phyloP scores from a whole-genome alignment of 2,329 filamentous ascomycete species.

The Aspergillus quadrilineatus region DNA sequence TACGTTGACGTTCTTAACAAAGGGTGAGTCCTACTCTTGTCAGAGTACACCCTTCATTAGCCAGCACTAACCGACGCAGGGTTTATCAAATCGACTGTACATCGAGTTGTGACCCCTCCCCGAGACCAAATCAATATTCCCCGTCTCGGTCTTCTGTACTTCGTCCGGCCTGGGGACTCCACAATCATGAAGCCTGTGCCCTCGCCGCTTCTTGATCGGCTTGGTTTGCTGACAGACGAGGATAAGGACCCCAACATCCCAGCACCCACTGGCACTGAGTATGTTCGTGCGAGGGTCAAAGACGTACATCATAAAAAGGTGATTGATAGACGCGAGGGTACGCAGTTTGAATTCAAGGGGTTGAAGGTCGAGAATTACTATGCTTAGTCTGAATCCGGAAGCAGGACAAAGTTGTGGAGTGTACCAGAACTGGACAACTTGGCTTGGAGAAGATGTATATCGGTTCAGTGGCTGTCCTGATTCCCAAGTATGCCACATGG shows the following conservation, averaged over 20 bases:
- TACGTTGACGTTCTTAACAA: slow-evolving; percentile 50
- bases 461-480: too few relatives aligned
- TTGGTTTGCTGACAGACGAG: slow-evolving; percentile 21
- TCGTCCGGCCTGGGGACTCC: slow-evolving; percentile 42
- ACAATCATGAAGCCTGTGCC: slow-evolving; percentile 31
- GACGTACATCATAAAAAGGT: slow-evolving; percentile 50
- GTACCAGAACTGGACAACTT: too few relatives aligned
- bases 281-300: slow-evolving; percentile 48
- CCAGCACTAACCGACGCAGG: not conserved
- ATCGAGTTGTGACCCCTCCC: slow-evolving; percentile 48
- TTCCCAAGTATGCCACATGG: too few relatives aligned
- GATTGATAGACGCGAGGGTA: slow-evolving; percentile 46
- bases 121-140: slow-evolving; percentile 44
- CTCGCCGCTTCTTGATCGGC: slow-evolving; percentile 33
- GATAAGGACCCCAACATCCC: slow-evolving; percentile 19
- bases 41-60: too few relatives aligned
- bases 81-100: slow-evolving; percentile 47
- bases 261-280: slow-evolving; percentile 45
- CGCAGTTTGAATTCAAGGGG: slow-evolving; percentile 47
- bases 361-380: slow-evolving; percentile 42
- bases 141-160: slow-evolving; percentile 42
- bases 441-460: too few relatives aligned
- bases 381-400: slow-evolving; percentile 7
- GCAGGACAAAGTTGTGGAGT: too few relatives aligned
- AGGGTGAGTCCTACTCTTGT: slow-evolving; percentile 30